Evolutionary conservation across 768 basidiomycete genomes (phyloP).

Genomic region (Paxillus ammoniavirescens): DNA sequence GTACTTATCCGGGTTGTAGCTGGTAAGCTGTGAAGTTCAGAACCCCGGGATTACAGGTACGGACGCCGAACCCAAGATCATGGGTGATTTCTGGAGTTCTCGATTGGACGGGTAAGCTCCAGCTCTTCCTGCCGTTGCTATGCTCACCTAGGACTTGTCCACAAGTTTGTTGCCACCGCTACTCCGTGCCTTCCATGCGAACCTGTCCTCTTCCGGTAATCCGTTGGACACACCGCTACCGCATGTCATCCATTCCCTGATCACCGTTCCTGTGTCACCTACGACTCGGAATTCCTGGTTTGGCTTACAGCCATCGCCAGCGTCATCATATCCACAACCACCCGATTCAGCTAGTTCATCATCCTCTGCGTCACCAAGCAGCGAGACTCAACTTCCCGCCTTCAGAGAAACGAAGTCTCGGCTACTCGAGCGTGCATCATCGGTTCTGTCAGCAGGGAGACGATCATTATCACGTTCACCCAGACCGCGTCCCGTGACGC

Average conservation of each 20-base stretch:
- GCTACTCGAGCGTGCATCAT: constrained; percentile 27
- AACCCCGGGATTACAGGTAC: constrained; percentile 19
- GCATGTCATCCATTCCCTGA: constrained; percentile 79
- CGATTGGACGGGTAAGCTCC: constrained; percentile 65
- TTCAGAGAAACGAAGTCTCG: constrained; percentile 24
- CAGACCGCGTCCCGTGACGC: constrained; percentile 34
- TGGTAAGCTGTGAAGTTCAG: constrained; percentile 47
- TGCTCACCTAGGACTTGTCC: neutral
- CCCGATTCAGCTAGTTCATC: constrained; percentile 38
- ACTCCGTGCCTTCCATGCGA: constrained; percentile 64
- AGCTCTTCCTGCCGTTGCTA: neutral
- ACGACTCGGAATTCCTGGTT: constrained; percentile 64
- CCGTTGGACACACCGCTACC: constrained; percentile 76
- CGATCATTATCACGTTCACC: constrained; percentile 45
- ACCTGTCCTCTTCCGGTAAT: constrained; percentile 57
- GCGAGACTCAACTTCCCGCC: constrained; percentile 1
- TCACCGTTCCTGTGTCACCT: constrained; percentile 69
- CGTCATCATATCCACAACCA: constrained; percentile 34
- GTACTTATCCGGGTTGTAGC: constrained; percentile 14
- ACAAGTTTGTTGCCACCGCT: constrained; percentile 68
- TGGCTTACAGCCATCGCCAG: constrained; percentile 37
- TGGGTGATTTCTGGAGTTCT: constrained; percentile 75
- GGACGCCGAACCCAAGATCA: constrained; percentile 41
- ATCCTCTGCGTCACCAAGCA: constrained; percentile 16
- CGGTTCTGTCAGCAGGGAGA: constrained; percentile 28